phyloP scores from a whole-genome alignment of 2,329 filamentous ascomycete genomes.

The Xylariaceae sp. region DNA sequence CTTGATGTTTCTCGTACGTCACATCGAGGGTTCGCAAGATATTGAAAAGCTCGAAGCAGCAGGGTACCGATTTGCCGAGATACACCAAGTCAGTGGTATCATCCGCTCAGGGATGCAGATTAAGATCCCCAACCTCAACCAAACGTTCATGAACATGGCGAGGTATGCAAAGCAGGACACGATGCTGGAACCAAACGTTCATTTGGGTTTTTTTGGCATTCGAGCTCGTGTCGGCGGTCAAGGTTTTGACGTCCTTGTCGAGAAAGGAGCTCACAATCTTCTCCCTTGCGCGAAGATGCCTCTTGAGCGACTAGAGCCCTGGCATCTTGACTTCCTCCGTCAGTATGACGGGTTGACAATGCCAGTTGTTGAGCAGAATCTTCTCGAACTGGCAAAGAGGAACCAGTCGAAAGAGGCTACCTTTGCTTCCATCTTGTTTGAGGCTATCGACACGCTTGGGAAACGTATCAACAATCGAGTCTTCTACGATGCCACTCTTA shows the following conservation, averaged over 20 bases:
- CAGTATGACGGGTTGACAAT: slow-evolving; percentile 47
- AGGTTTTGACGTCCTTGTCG: slow-evolving; percentile 64
- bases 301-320: slow-evolving; percentile 49
- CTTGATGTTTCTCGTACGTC: slow-evolving; percentile 74
- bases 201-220: slow-evolving; percentile 58
- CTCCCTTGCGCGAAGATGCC: slow-evolving; percentile 59
- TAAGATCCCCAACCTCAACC: slow-evolving; percentile 57
- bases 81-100: slow-evolving; percentile 64
- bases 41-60: slow-evolving; percentile 62
- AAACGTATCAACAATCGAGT: slow-evolving; percentile 39
- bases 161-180: slow-evolving; percentile 49
- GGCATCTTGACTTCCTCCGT: slow-evolving; percentile 54
- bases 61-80: slow-evolving; percentile 75
- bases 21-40: slow-evolving; percentile 56
- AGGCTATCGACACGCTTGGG: slow-evolving; percentile 37
- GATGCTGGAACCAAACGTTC: slow-evolving; percentile 51
- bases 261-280: slow-evolving; percentile 53
- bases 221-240: slow-evolving; percentile 49
- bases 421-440: slow-evolving; percentile 44
- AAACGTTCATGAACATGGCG: slow-evolving; percentile 63
- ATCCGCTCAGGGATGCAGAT: slow-evolving; percentile 76
- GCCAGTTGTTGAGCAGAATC: slow-evolving; percentile 36
- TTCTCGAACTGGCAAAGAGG: slow-evolving; percentile 36
- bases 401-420: slow-evolving; percentile 39
- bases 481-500: slow-evolving; percentile 41